Percentiles rank a stretch among this genome's conserved stretches.
These are phyloP conservation scores for Podospora fimiseda DNA, from an alignment of 495 filamentous ascomycete genomes.

Conservation along the genomic window DNA sequence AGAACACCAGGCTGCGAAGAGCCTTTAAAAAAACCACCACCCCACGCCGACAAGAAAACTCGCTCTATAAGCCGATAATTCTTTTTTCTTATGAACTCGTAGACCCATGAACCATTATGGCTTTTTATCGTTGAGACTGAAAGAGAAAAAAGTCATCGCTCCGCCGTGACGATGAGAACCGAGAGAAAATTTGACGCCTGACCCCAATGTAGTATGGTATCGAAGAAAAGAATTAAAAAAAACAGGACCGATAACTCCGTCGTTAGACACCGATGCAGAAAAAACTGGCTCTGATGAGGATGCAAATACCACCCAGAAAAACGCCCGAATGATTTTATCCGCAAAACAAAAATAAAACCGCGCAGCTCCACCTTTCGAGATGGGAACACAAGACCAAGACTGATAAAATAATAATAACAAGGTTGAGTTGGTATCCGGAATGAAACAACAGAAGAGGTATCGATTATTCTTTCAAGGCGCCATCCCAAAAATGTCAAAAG, in stretches of 20 bases:
- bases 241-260: slow-evolving; percentile 27
- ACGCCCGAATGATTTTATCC: slow-evolving; percentile 25
- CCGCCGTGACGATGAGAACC: slow-evolving; percentile 23
- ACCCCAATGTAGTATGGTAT: slow-evolving; percentile 30
- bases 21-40: slow-evolving; percentile 17
- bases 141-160: slow-evolving; percentile 29
- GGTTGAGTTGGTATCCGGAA: slow-evolving; percentile 19
- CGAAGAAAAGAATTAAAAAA: slow-evolving; percentile 19
- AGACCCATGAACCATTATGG: slow-evolving; percentile 32
- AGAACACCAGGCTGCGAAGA: slow-evolving; percentile 18
- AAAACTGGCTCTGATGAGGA: slow-evolving; percentile 20
- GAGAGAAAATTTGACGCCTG: slow-evolving; percentile 16
- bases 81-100: slow-evolving; percentile 34
- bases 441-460: slow-evolving; percentile 27
- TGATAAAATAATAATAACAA: no score
- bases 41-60: slow-evolving; percentile 20
- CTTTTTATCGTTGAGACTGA: slow-evolving; percentile 24
- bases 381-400: slow-evolving; percentile 23
- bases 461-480: slow-evolving; percentile 33
- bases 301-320: slow-evolving; percentile 29
- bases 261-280: slow-evolving; percentile 34
- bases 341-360: slow-evolving; percentile 17
- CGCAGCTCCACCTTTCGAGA: slow-evolving; percentile 24
- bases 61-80: slow-evolving; percentile 33
- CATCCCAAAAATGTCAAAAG: slow-evolving; percentile 28